Percentiles rank a stretch among this genome's conserved stretches.
Evolutionary conservation across 176 grass and related monocot genomes (phyloP).

Genomic region (Ananas comosus): DNA sequence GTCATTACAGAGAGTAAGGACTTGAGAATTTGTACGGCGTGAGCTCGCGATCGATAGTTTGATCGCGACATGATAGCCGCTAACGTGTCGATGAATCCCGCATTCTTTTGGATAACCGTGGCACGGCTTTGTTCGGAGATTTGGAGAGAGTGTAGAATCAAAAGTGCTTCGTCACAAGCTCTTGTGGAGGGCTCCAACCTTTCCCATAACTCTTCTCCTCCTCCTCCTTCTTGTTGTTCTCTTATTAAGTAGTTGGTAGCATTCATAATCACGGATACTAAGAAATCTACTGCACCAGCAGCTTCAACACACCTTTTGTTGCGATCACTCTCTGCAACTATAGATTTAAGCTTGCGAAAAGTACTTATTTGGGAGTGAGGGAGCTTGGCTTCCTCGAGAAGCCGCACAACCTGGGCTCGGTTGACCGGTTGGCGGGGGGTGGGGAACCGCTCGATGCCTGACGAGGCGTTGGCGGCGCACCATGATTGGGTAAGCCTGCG

Average conservation of each 20-base stretch:
- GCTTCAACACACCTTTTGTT: constrained; percentile 49
- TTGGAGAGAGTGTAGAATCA: constrained; percentile 53
- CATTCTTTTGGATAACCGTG: constrained; percentile 21
- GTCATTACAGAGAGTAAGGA: constrained; percentile 27
- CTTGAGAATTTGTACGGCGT: constrained; percentile 44
- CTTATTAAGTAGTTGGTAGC: not conserved
- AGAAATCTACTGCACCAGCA: constrained; percentile 33
- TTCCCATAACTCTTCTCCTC: constrained; percentile 12
- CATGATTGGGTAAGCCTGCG: constrained; percentile 78
- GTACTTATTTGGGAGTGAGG: constrained; percentile 3
- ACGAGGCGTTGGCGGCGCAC: constrained; percentile 52
- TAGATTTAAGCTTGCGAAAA: constrained; percentile 35
- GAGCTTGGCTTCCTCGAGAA: constrained; percentile 28
- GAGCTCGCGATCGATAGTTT: constrained; percentile 37
- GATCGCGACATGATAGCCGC: constrained; percentile 36
- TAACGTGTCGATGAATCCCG: constrained; percentile 27
- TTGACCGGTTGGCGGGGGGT: constrained; percentile 51
- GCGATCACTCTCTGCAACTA: constrained; percentile 52
- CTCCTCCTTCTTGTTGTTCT: constrained; percentile 1
- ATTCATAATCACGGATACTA: constrained; percentile 37
- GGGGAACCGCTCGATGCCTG: constrained; percentile 53
- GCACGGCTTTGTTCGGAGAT: constrained; percentile 31
- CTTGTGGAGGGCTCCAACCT: constrained; percentile 9
- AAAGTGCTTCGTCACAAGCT: constrained; percentile 38
- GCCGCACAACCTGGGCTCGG: constrained; percentile 24